A percentile compares a stretch with the other conserved stretches of the same genome.
phyloP scores from a whole-genome alignment of 345 rosid species.

The Isatis tinctoria region DNA sequence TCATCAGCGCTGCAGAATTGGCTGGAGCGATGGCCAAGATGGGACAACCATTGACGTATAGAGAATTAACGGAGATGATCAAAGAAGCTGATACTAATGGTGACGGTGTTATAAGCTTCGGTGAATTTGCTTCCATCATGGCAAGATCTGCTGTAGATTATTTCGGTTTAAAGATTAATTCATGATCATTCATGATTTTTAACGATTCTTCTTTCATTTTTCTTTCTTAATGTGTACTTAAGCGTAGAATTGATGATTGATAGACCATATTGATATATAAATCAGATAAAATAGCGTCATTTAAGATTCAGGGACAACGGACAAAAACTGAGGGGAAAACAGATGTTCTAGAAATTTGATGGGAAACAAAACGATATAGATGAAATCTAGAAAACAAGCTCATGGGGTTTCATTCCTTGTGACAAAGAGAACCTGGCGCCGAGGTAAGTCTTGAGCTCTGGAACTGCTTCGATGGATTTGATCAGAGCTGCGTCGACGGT shows the following conservation, averaged over 20 bases:
- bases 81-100: constrained; percentile 74
- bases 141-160: constrained; percentile 56
- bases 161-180: constrained; percentile 37
- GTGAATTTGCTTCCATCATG: constrained; percentile 70
- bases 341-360: constrained; percentile 10
- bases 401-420: constrained; percentile 82
- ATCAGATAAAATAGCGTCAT: constrained; percentile 6
- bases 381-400: constrained; percentile 63
- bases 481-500: constrained; percentile 54
- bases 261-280: not conserved
- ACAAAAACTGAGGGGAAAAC: constrained; percentile 15
- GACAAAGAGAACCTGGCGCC: constrained; percentile 79
- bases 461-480: constrained; percentile 61
- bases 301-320: not conserved
- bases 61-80: constrained; percentile 72
- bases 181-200: not conserved
- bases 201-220: not conserved
- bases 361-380: not conserved
- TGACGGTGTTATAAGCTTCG: constrained; percentile 75
- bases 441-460: constrained; percentile 74
- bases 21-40: constrained; percentile 87
- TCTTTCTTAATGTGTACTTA: no score
- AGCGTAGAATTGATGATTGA: not conserved
- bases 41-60: constrained; percentile 78
- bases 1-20: constrained; percentile 69